Conservation (phyloP, 2,329 filamentous ascomycete species). For the Diaporthe sp. region DNA sequence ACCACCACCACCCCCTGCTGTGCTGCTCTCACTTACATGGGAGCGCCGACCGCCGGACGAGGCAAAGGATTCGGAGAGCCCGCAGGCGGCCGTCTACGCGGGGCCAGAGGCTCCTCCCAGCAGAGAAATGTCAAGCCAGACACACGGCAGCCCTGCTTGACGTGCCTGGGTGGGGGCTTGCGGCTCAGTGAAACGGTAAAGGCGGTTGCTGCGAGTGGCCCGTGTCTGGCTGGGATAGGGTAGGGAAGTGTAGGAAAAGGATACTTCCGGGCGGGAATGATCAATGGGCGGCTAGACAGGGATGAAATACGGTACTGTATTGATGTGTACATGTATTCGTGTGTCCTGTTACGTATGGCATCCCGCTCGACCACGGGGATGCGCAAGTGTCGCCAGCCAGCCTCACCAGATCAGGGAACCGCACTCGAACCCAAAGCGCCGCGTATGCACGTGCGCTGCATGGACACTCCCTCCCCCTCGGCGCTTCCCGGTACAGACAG, state of each 20-base stretch:
- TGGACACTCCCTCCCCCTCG: background rate
- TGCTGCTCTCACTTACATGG: background rate
- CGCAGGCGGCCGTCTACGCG: background rate
- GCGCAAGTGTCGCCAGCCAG: constrained; percentile 1
- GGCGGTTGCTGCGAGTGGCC: background rate
- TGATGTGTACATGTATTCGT: background rate
- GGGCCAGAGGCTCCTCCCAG: background rate
- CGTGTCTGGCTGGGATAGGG: background rate
- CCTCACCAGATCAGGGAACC: background rate
- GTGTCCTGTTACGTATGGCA: background rate
- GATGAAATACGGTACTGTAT: background rate
- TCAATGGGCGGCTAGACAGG: too few relatives aligned
- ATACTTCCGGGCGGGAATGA: background rate
- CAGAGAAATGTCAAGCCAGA: background rate
- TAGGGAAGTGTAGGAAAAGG: background rate
- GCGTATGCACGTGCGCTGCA: background rate
- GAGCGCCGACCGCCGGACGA: constrained; percentile 15
- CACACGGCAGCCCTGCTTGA: background rate
- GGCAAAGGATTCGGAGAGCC: background rate
- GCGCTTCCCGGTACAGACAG: background rate
- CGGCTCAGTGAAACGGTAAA: background rate
- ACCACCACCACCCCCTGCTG: too few relatives aligned
- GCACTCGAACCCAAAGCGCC: background rate
- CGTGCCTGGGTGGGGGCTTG: background rate
- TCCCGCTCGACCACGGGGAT: background rate